Evolutionary conservation across 805 yeast genomes (phyloP).

Genomic region (Blastobotrys americana): DNA sequence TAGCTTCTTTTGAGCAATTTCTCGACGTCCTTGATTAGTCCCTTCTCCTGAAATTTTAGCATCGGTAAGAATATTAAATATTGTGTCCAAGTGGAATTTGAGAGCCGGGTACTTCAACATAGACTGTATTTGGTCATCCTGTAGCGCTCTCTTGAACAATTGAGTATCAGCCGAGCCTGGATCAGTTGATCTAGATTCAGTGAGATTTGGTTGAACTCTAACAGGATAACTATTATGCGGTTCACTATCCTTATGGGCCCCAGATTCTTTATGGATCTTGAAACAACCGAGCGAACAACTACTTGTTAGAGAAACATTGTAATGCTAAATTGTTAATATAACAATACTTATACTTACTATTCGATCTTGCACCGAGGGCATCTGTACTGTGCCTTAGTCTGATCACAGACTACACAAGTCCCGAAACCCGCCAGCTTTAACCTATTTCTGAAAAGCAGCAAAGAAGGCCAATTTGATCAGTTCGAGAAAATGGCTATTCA

Average conservation of each 20-base stretch:
- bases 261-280: constrained; percentile 36
- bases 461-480: no score
- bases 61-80: constrained; percentile 44
- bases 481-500: no score
- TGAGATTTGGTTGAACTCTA: no score
- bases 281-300: constrained; percentile 56
- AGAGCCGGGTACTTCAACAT: constrained; percentile 48
- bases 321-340: no score
- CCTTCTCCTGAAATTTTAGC: constrained; percentile 43
- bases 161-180: not conserved
- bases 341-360: constrained; percentile 19
- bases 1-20: constrained; percentile 55
- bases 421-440: constrained; percentile 15
- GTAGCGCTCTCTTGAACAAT: constrained; percentile 27
- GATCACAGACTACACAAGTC: constrained; percentile 36
- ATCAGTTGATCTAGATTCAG: constrained; percentile 12
- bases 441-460: no score
- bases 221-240: no score
- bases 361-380: constrained; percentile 45
- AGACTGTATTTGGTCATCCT: constrained; percentile 39
- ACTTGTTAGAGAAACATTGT: constrained; percentile 7
- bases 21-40: constrained; percentile 46
- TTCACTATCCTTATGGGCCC: constrained; percentile 21
- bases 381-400: constrained; percentile 41
- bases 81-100: constrained; percentile 45